Base-by-base conservation (phyloP, 495 filamentous ascomycete species). In the Pseudoneurospora amorphoporcata region DNA sequence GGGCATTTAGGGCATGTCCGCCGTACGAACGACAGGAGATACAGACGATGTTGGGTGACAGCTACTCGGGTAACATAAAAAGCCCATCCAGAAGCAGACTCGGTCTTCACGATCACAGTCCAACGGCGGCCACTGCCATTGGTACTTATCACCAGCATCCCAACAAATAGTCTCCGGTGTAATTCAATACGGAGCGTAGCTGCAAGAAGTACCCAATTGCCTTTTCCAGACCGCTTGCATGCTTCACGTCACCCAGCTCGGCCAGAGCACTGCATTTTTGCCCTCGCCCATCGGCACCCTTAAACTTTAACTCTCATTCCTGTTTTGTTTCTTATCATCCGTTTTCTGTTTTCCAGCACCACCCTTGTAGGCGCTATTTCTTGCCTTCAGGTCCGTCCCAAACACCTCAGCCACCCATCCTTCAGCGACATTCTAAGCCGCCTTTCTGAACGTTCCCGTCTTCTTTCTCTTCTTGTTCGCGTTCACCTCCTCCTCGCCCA, bases 401-500 rank as follows among this genome's bases (percentile, higher is more conserved):
- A 65, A 35, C 53, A 65, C 29, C 29, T 29, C 53, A 35, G 53
- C 29, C 14, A 65, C 53, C 53, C 53, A 65, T 32, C 29, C 53
- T 29, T 65, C 53, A 35, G 53, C 53, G 29, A 65, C 53, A 65
- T 65, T 35, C 53, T 65, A 65, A 17, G 69, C 29, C 35, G 69
- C 29, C 39, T 47, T 35, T 40, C 29, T 12, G 19, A 70, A 35
- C 12, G 7, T 40, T 17, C 39, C 69, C 29, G 23, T 23, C 73
- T 73, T 77, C 70, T 80, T 82, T 43, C 75, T 73, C 76, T 82
- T 81, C 32, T 78, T 72, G 16, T 75, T 77, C 16, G 82, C 86
- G 83, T 71, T 84, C 82, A 70, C 83, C 29, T 65, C 53, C 39
- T 77, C 73, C 12, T 77, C 81, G 43, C 81, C 87, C 73, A 92